Conservation (phyloP, 352 stramenopile genomes). For the Phytophthora ramorum region DNA sequence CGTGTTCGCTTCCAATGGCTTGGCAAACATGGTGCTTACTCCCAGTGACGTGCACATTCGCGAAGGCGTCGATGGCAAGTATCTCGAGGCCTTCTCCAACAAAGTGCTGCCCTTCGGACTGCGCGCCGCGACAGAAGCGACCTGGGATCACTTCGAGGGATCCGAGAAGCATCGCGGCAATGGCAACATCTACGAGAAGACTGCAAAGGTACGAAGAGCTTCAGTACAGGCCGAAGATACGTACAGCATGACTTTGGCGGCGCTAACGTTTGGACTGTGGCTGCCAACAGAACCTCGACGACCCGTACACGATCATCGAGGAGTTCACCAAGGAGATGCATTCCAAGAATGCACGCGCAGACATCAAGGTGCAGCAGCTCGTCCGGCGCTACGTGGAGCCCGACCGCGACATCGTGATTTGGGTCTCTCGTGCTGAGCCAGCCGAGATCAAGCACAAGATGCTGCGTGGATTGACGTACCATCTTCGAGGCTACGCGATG, state of each 20-base stretch:
- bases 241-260: not conserved
- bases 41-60: slow-evolving; percentile 40
- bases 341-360: slow-evolving; percentile 7
- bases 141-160: slow-evolving; percentile 55
- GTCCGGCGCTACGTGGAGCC: slow-evolving; percentile 14
- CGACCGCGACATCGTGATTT: slow-evolving; percentile 14
- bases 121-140: slow-evolving; percentile 35
- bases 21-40: slow-evolving; percentile 42
- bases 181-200: slow-evolving; percentile 47
- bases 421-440: slow-evolving; percentile 5
- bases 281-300: not conserved
- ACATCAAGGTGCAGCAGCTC: slow-evolving; percentile 19
- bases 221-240: not conserved
- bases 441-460: slow-evolving; percentile 15
- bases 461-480: slow-evolving; percentile 14
- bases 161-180: slow-evolving; percentile 41
- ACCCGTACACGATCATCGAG: slow-evolving; percentile 9
- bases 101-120: slow-evolving; percentile 55
- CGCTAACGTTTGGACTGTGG: not conserved
- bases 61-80: slow-evolving; percentile 44
- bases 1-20: slow-evolving; percentile 41
- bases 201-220: slow-evolving; percentile 27
- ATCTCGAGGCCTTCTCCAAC: slow-evolving; percentile 49
- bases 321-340: slow-evolving; percentile 19
- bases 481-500: slow-evolving; percentile 9